Evolutionary conservation across 495 filamentous ascomycete species (phyloP).

Genomic region (Venustampulla echinocandica): DNA sequence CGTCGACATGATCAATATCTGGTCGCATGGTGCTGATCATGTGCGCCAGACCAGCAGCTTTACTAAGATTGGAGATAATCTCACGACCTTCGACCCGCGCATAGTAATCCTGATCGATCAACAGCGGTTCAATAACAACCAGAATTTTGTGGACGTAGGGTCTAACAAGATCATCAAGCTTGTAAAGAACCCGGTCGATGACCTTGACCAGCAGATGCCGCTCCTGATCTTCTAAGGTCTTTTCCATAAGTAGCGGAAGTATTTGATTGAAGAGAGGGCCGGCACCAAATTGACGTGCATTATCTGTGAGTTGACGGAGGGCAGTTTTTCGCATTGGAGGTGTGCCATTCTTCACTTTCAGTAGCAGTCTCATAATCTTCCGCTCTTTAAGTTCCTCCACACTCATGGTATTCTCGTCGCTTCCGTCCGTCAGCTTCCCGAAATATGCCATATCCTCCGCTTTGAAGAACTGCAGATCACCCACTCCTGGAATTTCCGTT

Average conservation of each 20-base stretch:
- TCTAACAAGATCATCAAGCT: constrained; percentile 92
- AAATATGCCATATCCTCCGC: constrained; percentile 99
- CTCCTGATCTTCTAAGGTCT: constrained; percentile 95
- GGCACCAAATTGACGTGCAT: constrained; percentile 93
- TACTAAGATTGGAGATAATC: constrained; percentile 95
- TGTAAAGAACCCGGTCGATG: constrained; percentile 97
- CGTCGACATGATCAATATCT: constrained; percentile 97
- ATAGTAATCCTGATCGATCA: constrained; percentile 99
- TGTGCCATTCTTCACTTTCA: constrained; percentile 99
- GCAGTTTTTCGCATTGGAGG: constrained; percentile 99
- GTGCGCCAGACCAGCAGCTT: constrained; percentile 92
- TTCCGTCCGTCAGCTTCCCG: constrained; percentile 89
- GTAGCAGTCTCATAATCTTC: constrained; percentile 93
- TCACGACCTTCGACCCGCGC: constrained; percentile 96
- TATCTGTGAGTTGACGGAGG: constrained; percentile 95
- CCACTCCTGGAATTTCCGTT: constrained; percentile 94
- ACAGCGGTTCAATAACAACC: constrained; percentile 95
- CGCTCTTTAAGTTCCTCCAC: constrained; percentile 96
- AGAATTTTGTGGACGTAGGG: constrained; percentile 98
- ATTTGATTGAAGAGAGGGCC: constrained; percentile 97
- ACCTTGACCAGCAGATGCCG: constrained; percentile 98
- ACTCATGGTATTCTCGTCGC: constrained; percentile 84
- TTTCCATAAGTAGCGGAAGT: constrained; percentile 95
- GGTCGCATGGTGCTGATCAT: constrained; percentile 99
- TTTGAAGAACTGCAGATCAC: constrained; percentile 98